phyloP scores from a whole-genome alignment of 495 filamentous ascomycete species.

The Neurospora sp. region DNA sequence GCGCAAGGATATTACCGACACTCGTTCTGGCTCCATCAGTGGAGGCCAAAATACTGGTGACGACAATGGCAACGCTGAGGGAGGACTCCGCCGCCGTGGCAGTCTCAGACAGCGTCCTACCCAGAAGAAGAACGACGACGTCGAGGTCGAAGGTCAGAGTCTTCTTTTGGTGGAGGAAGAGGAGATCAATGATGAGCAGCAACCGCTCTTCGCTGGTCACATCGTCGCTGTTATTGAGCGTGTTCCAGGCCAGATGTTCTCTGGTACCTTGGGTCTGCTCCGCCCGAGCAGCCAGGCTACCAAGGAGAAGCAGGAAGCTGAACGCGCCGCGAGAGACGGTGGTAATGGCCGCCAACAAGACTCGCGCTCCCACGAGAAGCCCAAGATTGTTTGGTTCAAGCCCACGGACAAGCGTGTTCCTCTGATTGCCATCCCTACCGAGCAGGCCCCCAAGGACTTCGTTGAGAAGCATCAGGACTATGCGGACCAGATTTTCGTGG shows the following conservation, averaged over 20 bases:
- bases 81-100: constrained; percentile 81
- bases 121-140: constrained; percentile 99
- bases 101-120: constrained; percentile 94
- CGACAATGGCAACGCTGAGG: constrained; percentile 58
- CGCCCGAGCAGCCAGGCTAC: constrained; percentile 97
- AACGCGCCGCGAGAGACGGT: constrained; percentile 85
- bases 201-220: constrained; percentile 93
- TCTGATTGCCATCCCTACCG: constrained; percentile 93
- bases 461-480: constrained; percentile 98
- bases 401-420: constrained; percentile 98
- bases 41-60: constrained; percentile 54
- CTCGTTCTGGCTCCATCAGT: constrained; percentile 62
- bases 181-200: constrained; percentile 96
- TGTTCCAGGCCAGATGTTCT: constrained; percentile 98
- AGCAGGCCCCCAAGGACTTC: constrained; percentile 94
- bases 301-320: constrained; percentile 98
- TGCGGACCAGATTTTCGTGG: constrained; percentile 93
- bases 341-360: constrained; percentile 63
- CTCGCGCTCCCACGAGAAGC: constrained; percentile 79
- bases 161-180: constrained; percentile 94
- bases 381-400: constrained; percentile 99
- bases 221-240: constrained; percentile 96
- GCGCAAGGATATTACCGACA: constrained; percentile 95
- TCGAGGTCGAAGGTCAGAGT: constrained; percentile 97
- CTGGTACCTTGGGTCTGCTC: constrained; percentile 83